Conservation (phyloP, 2,329 filamentous ascomycete species). For the Penicillium capsulatum region DNA sequence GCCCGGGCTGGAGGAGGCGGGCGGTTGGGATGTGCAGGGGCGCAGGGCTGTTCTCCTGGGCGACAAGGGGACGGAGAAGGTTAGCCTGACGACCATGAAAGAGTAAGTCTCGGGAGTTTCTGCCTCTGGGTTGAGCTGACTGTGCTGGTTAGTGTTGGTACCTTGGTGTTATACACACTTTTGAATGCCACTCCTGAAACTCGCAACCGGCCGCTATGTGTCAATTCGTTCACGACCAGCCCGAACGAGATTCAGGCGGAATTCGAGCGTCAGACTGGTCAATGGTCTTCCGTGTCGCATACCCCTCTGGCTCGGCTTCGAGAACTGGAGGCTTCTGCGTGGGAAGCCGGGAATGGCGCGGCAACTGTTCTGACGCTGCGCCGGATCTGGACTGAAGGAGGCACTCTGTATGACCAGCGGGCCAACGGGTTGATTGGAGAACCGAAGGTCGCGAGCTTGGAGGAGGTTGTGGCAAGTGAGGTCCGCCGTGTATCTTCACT, state of each 20-base stretch:
- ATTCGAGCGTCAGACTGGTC: conserved; percentile 62
- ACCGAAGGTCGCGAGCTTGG: conserved; percentile 52
- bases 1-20: conserved; percentile 42
- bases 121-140: conserved; percentile 1
- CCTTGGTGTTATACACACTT: conserved; percentile 60
- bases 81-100: conserved; percentile 66
- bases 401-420: conserved; percentile 64
- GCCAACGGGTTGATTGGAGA: conserved; percentile 61
- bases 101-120: conserved; percentile 52
- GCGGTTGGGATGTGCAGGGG: conserved; percentile 56
- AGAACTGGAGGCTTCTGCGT: conserved; percentile 56
- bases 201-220: conserved; percentile 56
- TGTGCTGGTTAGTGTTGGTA: conserved; percentile 54
- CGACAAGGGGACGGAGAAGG: conserved; percentile 53
- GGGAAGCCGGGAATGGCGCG: conserved; percentile 49
- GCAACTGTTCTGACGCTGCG: conserved; percentile 59
- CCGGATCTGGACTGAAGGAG: conserved; percentile 69
- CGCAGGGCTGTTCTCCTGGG: conserved; percentile 60
- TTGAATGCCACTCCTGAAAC: conserved; percentile 49
- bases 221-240: conserved; percentile 68
- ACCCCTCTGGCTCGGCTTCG: conserved; percentile 54
- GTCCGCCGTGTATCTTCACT: conserved; percentile 14
- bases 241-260: conserved; percentile 60
- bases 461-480: conserved; percentile 41
- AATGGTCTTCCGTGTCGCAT: conserved; percentile 51